Evolutionary conservation across 2,329 filamentous ascomycete species (phyloP), one percentile per base, ranked within the genome.

Genomic region (Colletotrichum destructivum): DNA sequence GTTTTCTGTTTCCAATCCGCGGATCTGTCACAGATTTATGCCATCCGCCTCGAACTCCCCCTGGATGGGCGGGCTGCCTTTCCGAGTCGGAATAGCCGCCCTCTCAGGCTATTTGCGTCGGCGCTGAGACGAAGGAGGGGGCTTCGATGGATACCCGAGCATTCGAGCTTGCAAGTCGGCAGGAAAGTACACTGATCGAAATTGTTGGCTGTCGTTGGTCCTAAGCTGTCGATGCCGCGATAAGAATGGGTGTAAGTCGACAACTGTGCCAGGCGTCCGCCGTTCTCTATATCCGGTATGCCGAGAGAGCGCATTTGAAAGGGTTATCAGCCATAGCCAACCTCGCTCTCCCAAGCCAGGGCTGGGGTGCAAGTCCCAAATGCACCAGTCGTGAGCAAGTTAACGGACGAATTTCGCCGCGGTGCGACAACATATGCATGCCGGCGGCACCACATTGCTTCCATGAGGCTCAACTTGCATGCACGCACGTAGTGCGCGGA

Each of bases 11-110:
- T 72, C 70, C 66, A 70, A 70, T 70, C 16, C 66, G 66, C 55
- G 70, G 70, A 72, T 71, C 66, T 71, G 70, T 72, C 67, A 51
- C 70, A 72, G 66, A 55, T 56, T 72, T n/a, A 21, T 56, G 61
- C 60, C 70, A 57, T 61, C 61, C 31, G 47, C 56, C 42, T 18
- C 35, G 31, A 40, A 55, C 40, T 21, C 56, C 56, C 42, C 42
- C 16, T 12, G 2, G 26, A 31, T 31, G 26, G 26, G 1, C 26
- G 46, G 44, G 42, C 49, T 15, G 44, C 23, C 35, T 51, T 38
- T 62, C 49, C 57, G 64, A 54, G 42, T 62, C 42, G 57, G 44
- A 31, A 63, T 63, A 69, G 65, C 65, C 54, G 46, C 52, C 46
- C 65, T 35, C 44, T 44, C 40, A 35, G 61, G 9, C 52, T 42